A percentile compares a stretch with the other conserved stretches of the same genome.
These are phyloP conservation scores for Apiospora malaysiana DNA, from an alignment of 2,329 filamentous ascomycete genomes.

Conservation along the genomic window DNA sequence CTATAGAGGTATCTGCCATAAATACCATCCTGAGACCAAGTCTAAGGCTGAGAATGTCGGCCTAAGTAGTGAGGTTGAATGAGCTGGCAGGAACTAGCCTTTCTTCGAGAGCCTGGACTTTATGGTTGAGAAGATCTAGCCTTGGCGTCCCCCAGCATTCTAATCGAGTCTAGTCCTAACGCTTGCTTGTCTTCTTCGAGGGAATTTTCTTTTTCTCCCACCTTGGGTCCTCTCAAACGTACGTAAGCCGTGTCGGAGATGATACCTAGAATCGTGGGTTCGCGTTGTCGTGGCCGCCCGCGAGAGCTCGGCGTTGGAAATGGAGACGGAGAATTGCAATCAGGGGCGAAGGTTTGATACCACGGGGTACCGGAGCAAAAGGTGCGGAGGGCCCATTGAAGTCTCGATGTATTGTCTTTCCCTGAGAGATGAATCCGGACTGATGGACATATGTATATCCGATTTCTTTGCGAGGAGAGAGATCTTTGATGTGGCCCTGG, in stretches of 20 bases:
- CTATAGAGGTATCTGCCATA: background rate
- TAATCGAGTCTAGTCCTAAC: background rate
- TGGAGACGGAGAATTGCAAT: background rate
- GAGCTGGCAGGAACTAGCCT: background rate
- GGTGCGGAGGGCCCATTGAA: background rate
- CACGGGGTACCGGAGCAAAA: background rate
- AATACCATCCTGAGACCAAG: too few species aligned
- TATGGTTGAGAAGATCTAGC: background rate
- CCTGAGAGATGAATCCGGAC: background rate
- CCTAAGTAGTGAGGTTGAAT: background rate
- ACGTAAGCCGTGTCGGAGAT: constrained; percentile 3
- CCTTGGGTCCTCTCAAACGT: background rate
- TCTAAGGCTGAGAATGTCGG: background rate
- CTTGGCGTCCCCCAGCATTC: background rate
- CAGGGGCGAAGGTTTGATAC: background rate
- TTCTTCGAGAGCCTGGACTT: background rate
- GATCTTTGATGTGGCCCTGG: background rate
- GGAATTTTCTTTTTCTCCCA: background rate
- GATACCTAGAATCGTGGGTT: background rate
- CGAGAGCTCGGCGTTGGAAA: background rate
- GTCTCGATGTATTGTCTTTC: background rate
- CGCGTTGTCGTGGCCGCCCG: background rate
- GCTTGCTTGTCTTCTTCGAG: background rate
- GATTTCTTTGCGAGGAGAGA: background rate
- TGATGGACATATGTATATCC: background rate